A percentile compares a stretch with the other conserved stretches of the same genome.
Conservation (phyloP, 129 eudicot species). For the Chrysanthemum seticuspe region DNA sequence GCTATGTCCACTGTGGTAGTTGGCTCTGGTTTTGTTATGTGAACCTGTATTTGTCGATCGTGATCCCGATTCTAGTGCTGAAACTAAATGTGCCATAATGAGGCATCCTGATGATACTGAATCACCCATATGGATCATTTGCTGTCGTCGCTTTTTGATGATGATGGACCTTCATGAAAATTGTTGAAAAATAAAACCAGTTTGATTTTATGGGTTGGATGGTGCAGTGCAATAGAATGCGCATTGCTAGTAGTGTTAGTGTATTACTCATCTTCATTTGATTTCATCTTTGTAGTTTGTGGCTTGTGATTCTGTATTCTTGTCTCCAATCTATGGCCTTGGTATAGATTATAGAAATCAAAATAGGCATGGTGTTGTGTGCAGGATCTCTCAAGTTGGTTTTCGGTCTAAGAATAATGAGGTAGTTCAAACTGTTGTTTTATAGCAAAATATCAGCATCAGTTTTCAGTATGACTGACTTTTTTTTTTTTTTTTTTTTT, state of each 20-base stretch:
- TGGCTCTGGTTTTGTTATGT: background rate
- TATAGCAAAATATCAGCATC: too few relatives aligned
- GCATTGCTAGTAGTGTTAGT: background rate
- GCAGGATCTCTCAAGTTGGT: too few relatives aligned
- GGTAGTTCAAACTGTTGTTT: too few relatives aligned
- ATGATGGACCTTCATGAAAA: background rate
- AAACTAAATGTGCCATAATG: background rate
- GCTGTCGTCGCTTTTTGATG: background rate
- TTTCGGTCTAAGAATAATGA: too few relatives aligned
- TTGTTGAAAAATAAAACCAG: too few relatives aligned
- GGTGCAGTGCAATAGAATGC: background rate
- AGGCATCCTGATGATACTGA: background rate
- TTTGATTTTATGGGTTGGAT: background rate
- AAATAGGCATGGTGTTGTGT: background rate
- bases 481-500: too few relatives aligned
- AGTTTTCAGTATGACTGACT: too few relatives aligned
- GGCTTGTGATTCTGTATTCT: conserved; percentile 1
- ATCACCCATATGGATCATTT: background rate
- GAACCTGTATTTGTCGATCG: background rate
- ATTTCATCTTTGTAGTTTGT: background rate
- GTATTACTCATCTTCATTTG: background rate
- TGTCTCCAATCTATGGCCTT: background rate
- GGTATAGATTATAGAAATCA: background rate
- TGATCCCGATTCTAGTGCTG: too few relatives aligned
- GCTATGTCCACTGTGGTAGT: too few relatives aligned